Percentiles rank a stretch among this genome's conserved stretches.
Evolutionary conservation across 768 basidiomycete genomes (phyloP).

Genomic region (Termitomyces sp.): DNA sequence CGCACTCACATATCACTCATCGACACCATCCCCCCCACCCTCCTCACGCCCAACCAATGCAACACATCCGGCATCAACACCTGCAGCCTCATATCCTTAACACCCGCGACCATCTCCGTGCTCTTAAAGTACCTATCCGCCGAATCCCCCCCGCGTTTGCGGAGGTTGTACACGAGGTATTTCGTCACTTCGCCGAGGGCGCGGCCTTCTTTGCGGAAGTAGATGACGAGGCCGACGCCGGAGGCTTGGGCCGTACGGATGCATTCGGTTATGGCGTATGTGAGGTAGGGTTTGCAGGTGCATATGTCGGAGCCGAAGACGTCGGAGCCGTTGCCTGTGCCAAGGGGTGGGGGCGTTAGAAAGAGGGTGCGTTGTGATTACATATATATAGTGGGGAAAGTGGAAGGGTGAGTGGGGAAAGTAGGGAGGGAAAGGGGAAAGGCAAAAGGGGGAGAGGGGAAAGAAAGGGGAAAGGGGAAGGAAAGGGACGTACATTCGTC

Average conservation of each 20-base stretch:
- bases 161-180: slow-evolving; percentile 95
- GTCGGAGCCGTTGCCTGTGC: slow-evolving; percentile 86
- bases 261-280: slow-evolving; percentile 92
- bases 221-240: slow-evolving; percentile 91
- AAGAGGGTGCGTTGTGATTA: too few species aligned
- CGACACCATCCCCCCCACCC: slow-evolving; percentile 86
- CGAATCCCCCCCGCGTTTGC: slow-evolving; percentile 91
- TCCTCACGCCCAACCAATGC: slow-evolving; percentile 91
- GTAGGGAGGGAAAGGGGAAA: too few species aligned
- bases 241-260: slow-evolving; percentile 69
- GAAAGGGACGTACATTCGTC: slow-evolving; percentile 70
- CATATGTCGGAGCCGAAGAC: slow-evolving; percentile 94
- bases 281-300: slow-evolving; percentile 90
- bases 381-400: too few species aligned
- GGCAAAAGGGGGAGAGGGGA: too few species aligned
- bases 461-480: background rate
- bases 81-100: slow-evolving; percentile 94
- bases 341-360: background rate
- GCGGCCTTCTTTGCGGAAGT: slow-evolving; percentile 93
- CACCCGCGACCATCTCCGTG: slow-evolving; percentile 91
- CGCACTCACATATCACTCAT: slow-evolving; percentile 84
- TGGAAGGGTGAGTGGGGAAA: too few species aligned
- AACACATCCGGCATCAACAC: slow-evolving; percentile 95
- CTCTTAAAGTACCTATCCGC: slow-evolving; percentile 94
- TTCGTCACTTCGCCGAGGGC: slow-evolving; percentile 94